Evolutionary conservation across 2,329 filamentous ascomycete genomes (phyloP).

Genomic region (Diaporthe ampelina): DNA sequence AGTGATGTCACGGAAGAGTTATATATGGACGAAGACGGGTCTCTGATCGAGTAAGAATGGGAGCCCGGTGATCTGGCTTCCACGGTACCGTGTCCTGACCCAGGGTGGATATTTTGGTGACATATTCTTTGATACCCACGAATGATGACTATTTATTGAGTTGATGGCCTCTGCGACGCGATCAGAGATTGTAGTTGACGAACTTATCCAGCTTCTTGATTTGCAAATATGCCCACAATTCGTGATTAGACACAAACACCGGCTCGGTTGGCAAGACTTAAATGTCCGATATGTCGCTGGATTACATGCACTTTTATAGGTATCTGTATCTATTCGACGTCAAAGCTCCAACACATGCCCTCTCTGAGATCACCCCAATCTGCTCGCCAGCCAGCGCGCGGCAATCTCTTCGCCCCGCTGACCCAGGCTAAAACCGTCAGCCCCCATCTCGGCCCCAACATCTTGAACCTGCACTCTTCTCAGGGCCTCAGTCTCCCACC

Average conservation of each 20-base stretch:
- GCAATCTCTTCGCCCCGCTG: conserved; percentile 31
- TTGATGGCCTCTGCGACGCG: not conserved
- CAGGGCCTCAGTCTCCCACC: conserved; percentile 51
- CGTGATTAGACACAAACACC: not conserved
- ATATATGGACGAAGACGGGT: conserved; percentile 51
- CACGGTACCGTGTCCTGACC: too few relatives aligned
- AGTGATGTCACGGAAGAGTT: conserved; percentile 51
- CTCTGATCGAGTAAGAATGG: conserved; percentile 45
- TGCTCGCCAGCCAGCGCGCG: conserved; percentile 36
- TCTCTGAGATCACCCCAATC: conserved; percentile 1
- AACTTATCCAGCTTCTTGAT: not conserved
- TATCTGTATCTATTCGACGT: not conserved
- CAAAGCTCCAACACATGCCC: too few relatives aligned
- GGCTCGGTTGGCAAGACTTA: not conserved
- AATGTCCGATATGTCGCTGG: too few relatives aligned
- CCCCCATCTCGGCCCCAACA: conserved; percentile 50
- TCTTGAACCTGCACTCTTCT: conserved; percentile 56
- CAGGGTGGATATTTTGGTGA: not conserved
- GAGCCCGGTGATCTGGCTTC: not conserved
- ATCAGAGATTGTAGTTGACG: not conserved
- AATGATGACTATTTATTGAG: not conserved
- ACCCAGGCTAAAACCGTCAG: conserved; percentile 38
- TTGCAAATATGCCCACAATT: not conserved
- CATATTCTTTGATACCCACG: not conserved
- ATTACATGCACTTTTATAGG: too few relatives aligned